Evolutionary conservation across 2,329 filamentous ascomycete species (phyloP).

Genomic region (Pseudocercospora cruenta): DNA sequence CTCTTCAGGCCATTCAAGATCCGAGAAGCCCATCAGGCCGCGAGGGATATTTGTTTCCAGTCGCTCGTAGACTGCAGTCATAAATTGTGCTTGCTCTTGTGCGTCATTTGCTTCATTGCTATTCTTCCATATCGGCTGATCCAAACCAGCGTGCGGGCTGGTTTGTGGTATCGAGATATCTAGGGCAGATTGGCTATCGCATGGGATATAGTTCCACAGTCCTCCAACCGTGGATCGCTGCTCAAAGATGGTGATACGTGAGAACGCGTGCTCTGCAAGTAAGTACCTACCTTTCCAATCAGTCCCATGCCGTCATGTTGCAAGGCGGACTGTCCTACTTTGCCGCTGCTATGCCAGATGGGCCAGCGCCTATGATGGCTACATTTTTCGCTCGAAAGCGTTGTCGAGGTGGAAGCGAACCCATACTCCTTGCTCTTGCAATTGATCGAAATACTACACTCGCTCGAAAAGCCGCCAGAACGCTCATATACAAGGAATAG

Average conservation of each 20-base stretch:
- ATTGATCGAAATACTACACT: background rate
- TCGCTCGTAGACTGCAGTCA: constrained; percentile 81
- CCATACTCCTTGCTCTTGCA: constrained; percentile 17
- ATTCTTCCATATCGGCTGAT: constrained; percentile 61
- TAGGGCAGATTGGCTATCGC: constrained; percentile 49
- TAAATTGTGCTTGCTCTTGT: constrained; percentile 61
- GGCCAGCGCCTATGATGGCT: constrained; percentile 82
- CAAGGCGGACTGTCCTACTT: constrained; percentile 53
- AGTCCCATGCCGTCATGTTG: background rate
- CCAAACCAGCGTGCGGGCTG: constrained; percentile 62
- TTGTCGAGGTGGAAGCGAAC: constrained; percentile 20
- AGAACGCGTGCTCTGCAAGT: constrained; percentile 69
- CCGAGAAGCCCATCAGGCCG: constrained; percentile 77
- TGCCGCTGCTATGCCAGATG: constrained; percentile 75
- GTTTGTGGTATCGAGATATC: constrained; percentile 65
- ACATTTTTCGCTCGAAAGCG: constrained; percentile 59
- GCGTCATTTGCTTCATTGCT: constrained; percentile 22
- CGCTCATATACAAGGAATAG: background rate
- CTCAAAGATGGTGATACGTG: constrained; percentile 77
- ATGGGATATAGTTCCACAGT: constrained; percentile 77
- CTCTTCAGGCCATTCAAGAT: constrained; percentile 57
- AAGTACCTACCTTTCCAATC: constrained; percentile 61
- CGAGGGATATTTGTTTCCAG: constrained; percentile 82
- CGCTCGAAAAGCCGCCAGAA: background rate
- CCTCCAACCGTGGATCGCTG: constrained; percentile 78